phyloP scores from a whole-genome alignment of 2,329 filamentous ascomycete species.

The Cryphonectria japonica region DNA sequence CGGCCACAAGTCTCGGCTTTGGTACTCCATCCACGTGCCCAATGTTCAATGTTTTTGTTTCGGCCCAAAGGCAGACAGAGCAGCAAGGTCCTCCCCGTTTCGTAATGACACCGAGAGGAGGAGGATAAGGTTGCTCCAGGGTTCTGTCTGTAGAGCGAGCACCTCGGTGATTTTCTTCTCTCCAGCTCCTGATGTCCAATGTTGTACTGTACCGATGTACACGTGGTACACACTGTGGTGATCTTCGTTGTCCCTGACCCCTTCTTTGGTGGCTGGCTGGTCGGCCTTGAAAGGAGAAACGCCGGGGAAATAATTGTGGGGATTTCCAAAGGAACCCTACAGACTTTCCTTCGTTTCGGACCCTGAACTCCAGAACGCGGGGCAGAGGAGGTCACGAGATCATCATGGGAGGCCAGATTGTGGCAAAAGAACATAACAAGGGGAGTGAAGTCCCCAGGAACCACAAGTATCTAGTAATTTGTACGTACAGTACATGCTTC shows the following conservation, averaged over 20 bases:
- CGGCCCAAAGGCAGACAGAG: background rate
- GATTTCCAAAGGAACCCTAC: background rate
- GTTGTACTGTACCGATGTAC: background rate
- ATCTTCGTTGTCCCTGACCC: background rate
- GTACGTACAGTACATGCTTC: background rate
- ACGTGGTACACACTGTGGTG: background rate
- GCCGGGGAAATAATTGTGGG: background rate
- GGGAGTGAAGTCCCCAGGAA: background rate
- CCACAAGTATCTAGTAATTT: background rate
- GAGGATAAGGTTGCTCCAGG: background rate
- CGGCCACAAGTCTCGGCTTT: background rate
- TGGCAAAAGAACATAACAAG: background rate
- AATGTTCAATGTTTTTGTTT: background rate
- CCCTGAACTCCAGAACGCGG: conserved; percentile 3
- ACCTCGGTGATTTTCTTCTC: background rate
- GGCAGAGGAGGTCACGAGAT: conserved; percentile 1
- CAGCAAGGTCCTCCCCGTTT: background rate
- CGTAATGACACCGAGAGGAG: too few species aligned
- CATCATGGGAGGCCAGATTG: background rate
- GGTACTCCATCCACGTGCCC: background rate
- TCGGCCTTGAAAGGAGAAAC: background rate
- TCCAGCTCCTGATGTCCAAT: background rate
- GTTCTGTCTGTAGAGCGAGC: background rate
- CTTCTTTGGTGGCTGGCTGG: background rate
- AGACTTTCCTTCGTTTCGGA: background rate